phyloP scores from a whole-genome alignment of 2,329 filamentous ascomycete genomes.

The Phialemoniopsis sp. region DNA sequence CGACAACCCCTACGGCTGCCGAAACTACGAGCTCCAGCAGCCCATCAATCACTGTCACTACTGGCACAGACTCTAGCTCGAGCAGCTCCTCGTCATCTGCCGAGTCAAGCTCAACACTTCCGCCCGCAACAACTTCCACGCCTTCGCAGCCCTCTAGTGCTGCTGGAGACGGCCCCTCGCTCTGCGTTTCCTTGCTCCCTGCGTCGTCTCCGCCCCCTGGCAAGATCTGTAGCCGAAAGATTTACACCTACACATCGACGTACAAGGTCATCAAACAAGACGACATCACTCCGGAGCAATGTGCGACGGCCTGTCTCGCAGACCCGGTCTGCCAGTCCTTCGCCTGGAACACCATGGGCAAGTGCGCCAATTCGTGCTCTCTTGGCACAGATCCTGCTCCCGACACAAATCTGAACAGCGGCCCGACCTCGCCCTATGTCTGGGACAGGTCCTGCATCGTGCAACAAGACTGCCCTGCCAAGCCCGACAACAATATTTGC shows the following conservation, averaged over 20 bases:
- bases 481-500: not conserved
- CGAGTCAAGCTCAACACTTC: not conserved
- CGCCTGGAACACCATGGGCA: conserved; percentile 1
- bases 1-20: not conserved
- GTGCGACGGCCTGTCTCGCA: not conserved
- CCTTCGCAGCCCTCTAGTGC: not conserved
- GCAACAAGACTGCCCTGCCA: not conserved
- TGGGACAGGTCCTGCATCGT: conserved; percentile 1
- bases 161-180: not conserved
- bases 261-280: conserved; percentile 1
- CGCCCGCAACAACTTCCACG: not conserved
- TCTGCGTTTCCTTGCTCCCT: conserved; percentile 1
- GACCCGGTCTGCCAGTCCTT: conserved; percentile 1
- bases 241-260: not conserved
- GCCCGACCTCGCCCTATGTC: not conserved
- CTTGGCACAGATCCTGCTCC: not conserved
- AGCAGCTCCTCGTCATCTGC: not conserved
- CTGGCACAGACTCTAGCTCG: not conserved
- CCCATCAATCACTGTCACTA: too few species aligned
- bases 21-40: not conserved
- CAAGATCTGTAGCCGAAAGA: not conserved
- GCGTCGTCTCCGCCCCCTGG: not conserved
- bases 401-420: not conserved
- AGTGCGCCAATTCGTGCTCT: not conserved
- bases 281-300: not conserved